Evolutionary conservation across 169 alveolate genomes (phyloP).

Genomic region (Cryptosporidium canis): DNA sequence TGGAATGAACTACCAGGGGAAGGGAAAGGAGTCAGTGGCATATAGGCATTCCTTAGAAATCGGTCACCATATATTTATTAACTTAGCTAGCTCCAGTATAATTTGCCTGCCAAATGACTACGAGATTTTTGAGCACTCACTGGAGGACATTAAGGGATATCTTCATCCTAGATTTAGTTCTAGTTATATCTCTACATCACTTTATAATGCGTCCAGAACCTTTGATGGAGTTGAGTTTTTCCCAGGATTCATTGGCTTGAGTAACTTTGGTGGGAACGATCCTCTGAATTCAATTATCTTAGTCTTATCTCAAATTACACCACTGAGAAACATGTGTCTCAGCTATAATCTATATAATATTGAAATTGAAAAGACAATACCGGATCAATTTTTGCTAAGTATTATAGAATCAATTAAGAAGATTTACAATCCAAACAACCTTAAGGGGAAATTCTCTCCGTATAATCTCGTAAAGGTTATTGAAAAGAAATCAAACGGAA

Average conservation of each 20-base stretch:
- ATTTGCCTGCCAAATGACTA: conserved; percentile 97
- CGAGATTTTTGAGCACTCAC: conserved; percentile 94
- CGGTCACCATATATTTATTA: conserved; percentile 94
- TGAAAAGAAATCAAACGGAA: conserved; percentile 77
- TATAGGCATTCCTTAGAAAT: conserved; percentile 95
- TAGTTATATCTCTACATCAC: conserved; percentile 81
- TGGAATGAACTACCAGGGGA: conserved; percentile 96
- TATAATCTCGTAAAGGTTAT: conserved; percentile 74
- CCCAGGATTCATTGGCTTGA: conserved; percentile 96
- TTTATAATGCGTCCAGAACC: conserved; percentile 77
- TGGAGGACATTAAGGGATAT: conserved; percentile 91
- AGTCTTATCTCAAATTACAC: conserved; percentile 78
- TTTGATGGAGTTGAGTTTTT: conserved; percentile 94
- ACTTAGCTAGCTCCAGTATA: conserved; percentile 88
- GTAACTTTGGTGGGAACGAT: conserved; percentile 94
- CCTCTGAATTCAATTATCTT: conserved; percentile 95
- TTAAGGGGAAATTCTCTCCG: conserved; percentile 90
- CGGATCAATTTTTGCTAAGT: conserved; percentile 88
- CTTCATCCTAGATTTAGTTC: conserved; percentile 56
- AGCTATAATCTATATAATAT: conserved; percentile 74
- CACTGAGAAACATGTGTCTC: conserved; percentile 81
- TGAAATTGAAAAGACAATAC: conserved; percentile 76
- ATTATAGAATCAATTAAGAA: conserved; percentile 93
- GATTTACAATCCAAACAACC: conserved; percentile 95
- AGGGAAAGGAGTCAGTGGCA: conserved; percentile 94